Percentiles rank a stretch among this genome's conserved stretches.
These are phyloP conservation scores for Globisporangium carolinianum DNA, from an alignment of 352 stramenopile genomes.

Conservation along the genomic window DNA sequence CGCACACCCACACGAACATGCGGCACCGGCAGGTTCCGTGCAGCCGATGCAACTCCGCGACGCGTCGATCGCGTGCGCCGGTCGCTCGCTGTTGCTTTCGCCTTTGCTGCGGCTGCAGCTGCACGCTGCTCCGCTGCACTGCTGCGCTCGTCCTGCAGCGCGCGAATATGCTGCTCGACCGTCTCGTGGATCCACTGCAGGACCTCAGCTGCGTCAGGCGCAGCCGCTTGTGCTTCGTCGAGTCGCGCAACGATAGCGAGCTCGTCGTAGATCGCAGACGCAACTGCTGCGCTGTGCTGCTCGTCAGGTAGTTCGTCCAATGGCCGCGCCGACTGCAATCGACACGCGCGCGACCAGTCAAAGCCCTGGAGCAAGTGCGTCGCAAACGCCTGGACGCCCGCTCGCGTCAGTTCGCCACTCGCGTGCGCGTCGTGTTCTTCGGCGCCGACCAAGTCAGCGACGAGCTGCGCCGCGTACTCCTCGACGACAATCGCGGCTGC, in stretches of 20 bases:
- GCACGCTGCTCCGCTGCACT: not conserved
- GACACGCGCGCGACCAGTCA: slow-evolving; percentile 26
- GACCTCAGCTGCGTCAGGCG: not conserved
- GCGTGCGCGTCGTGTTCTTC: not conserved
- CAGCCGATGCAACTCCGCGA: not conserved
- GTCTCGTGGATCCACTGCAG: slow-evolving; percentile 12
- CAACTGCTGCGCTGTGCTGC: slow-evolving; percentile 1
- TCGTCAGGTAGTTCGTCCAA: no score
- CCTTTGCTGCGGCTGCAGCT: not conserved
- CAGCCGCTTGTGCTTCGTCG: not conserved
- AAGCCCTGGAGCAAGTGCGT: slow-evolving; percentile 46
- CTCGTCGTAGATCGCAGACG: slow-evolving; percentile 7
- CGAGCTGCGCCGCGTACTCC: slow-evolving; percentile 65
- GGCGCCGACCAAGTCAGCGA: slow-evolving; percentile 20
- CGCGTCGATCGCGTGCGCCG: not conserved
- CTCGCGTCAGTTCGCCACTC: slow-evolving; percentile 11
- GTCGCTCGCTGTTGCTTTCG: not conserved
- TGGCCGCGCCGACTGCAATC: no score
- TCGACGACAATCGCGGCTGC: slow-evolving; percentile 67
- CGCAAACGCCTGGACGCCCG: slow-evolving; percentile 33
- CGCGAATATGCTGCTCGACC: not conserved
- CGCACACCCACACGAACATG: slow-evolving; percentile 14
- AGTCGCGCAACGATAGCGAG: slow-evolving; percentile 2
- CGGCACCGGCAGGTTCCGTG: slow-evolving; percentile 1
- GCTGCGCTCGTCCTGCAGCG: not conserved